Evolutionary conservation across 2,329 filamentous ascomycete genomes (phyloP).

Genomic region (Sporothrix pallida): DNA sequence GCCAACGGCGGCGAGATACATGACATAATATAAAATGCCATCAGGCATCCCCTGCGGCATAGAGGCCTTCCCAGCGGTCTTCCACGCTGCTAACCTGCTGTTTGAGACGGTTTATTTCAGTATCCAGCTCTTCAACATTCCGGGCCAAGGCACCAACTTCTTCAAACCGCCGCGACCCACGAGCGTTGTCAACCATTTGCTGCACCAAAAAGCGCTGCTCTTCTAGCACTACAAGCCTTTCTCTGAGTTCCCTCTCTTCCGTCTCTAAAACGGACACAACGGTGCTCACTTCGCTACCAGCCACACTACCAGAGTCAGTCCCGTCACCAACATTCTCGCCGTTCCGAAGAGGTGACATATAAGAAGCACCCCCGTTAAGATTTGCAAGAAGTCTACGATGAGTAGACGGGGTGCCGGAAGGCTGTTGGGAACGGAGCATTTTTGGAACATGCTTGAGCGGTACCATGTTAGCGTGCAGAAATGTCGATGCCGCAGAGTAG

Average conservation of each 20-base stretch:
- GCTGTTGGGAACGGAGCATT: constrained; percentile 59
- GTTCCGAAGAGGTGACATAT: constrained; percentile 53
- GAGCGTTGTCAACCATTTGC: constrained; percentile 81
- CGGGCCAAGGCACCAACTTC: constrained; percentile 79
- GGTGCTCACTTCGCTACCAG: constrained; percentile 57
- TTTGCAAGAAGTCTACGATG: constrained; percentile 44
- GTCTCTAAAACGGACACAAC: constrained; percentile 68
- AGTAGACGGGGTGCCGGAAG: constrained; percentile 37
- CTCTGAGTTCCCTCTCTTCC: constrained; percentile 82
- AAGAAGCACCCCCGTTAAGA: constrained; percentile 36
- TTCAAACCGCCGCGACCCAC: constrained; percentile 78
- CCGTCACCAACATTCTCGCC: constrained; percentile 51
- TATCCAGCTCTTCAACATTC: constrained; percentile 81
- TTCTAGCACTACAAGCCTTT: constrained; percentile 81
- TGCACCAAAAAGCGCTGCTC: constrained; percentile 90
- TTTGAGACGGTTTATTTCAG: constrained; percentile 73
- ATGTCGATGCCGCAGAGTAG: constrained; percentile 79
- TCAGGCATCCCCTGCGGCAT: constrained; percentile 43
- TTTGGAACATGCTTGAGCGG: constrained; percentile 78
- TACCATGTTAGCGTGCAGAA: constrained; percentile 89
- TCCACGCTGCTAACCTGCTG: constrained; percentile 72
- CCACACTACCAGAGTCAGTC: constrained; percentile 57
- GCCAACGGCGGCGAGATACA: no score
- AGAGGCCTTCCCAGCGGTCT: constrained; percentile 60
- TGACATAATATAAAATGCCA: background rate